Evolutionary conservation across 2,329 filamentous ascomycete genomes (phyloP).

Genomic region (Chrysosporium queenslandicum): DNA sequence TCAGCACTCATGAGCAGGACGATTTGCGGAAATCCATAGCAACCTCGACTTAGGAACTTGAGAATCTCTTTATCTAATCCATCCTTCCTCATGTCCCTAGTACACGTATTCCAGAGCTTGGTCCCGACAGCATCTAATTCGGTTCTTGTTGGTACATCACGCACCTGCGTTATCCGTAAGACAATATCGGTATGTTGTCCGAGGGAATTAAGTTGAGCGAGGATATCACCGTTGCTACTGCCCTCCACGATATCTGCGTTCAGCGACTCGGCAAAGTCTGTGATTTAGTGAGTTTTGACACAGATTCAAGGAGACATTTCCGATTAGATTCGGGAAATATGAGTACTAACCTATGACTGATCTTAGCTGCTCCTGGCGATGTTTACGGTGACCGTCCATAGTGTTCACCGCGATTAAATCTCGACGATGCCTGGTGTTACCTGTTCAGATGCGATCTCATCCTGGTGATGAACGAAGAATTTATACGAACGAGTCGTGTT

Average conservation of each 20-base stretch:
- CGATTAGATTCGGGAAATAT: neutral
- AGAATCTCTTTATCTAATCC: conserved; percentile 9
- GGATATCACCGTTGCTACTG: neutral
- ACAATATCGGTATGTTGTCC: conserved; percentile 17
- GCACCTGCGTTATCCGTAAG: conserved; percentile 8
- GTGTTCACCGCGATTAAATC: too few species aligned
- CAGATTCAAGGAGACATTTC: neutral
- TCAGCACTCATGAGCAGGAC: neutral
- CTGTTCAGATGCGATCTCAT: too few species aligned
- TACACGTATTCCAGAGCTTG: conserved; percentile 33
- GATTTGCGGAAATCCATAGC: neutral
- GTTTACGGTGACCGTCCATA: neutral
- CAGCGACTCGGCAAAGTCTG: conserved; percentile 11
- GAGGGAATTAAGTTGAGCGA: conserved; percentile 12
- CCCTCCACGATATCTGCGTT: neutral
- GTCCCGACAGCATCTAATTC: conserved; percentile 27
- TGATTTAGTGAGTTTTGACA: neutral
- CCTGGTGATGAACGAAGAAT: neutral
- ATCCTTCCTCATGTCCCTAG: conserved; percentile 18
- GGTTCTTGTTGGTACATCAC: conserved; percentile 13
- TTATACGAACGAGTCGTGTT: neutral
- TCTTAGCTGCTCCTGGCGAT: conserved; percentile 1
- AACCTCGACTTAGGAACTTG: conserved; percentile 19
- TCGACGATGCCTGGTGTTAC: too few species aligned
- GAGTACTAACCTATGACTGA: conserved; percentile 4